Base-by-base conservation (phyloP, 2,329 filamentous ascomycete species). In the Gaeumannomyces sp. region DNA sequence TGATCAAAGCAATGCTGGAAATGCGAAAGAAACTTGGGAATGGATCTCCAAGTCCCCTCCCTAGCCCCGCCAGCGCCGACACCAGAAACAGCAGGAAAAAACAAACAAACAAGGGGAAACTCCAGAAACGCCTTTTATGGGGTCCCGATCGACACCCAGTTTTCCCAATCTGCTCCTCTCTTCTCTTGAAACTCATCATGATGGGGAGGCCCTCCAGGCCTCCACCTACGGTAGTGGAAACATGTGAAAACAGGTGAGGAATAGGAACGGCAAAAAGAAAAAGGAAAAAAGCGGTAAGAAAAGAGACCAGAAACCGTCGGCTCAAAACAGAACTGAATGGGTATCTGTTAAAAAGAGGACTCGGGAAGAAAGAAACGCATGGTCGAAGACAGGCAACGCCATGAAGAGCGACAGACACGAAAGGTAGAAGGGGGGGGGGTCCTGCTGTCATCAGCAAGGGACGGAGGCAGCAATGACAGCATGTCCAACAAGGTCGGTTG, bases 321-420 rank as follows among this genome's bases (percentile, higher is more conserved):
- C 33, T 29, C 60, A 62, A 50, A 50, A 29, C 11, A 62, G 38
- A 62, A 62, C 38, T 53, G 60, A 62, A 35, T 62, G 60, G 60
- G 60, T 62, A 62, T 62, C 33, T 38, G 38, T 50, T 29, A 19
- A 50, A 62, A 38, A 29, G n/a, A 25, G 28, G 28, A 61, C 35
- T 45, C 31, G 11, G 16, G 13, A 62, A 22, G 35, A 61, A 14
- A 14, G 13, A 62, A 29, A 38, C 28, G 35, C 60, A 38, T 53
- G 45, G 38, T 29, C 28, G 29, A 45, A 45, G 38, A 45, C 38
- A 45, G 38, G 16, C 38, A 45, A 45, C 19, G 38, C 38, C 19
- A 59, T n/a, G 45, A 14, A 63, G 33, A 58, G 61, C 61, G 61
- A 63, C 53, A 29, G 61, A 57, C 61, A n/a, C 13, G 60, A 62